phyloP scores from a whole-genome alignment of 2,329 filamentous ascomycete species.

The Aspergillus unguis region DNA sequence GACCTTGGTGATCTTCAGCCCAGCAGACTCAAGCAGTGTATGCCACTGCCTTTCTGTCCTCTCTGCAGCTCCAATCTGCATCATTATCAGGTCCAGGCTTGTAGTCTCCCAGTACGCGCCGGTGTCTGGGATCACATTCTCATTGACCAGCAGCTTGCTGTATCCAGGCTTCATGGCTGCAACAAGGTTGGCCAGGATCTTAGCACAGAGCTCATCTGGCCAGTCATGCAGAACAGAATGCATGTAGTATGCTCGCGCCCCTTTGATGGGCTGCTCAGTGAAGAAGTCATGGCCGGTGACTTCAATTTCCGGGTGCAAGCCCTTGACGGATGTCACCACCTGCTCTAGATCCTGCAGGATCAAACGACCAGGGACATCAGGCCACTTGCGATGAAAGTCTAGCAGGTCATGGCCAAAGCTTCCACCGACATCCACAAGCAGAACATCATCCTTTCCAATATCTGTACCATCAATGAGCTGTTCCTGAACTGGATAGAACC shows the following conservation, averaged over 20 bases:
- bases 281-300: slow-evolving; percentile 22
- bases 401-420: neutral
- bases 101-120: slow-evolving; percentile 12
- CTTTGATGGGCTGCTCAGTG: slow-evolving; percentile 17
- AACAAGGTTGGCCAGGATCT: slow-evolving; percentile 18
- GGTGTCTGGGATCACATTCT: slow-evolving; percentile 24
- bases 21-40: slow-evolving; percentile 17
- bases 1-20: slow-evolving; percentile 3
- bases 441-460: neutral
- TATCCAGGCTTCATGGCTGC: slow-evolving; percentile 23
- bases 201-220: slow-evolving; percentile 15
- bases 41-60: slow-evolving; percentile 23
- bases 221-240: slow-evolving; percentile 26
- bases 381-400: neutral
- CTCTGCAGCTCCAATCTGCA: slow-evolving; percentile 19
- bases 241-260: slow-evolving; percentile 24
- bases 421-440: neutral
- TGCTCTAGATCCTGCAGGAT: slow-evolving; percentile 20
- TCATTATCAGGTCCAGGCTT: slow-evolving; percentile 17
- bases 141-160: slow-evolving; percentile 27
- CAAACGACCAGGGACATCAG: neutral
- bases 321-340: slow-evolving; percentile 13
- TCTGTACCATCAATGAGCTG: neutral
- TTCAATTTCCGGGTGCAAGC: slow-evolving; percentile 9
- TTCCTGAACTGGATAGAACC: neutral